These are phyloP conservation scores for Apiospora aurea DNA, from an alignment of 2,329 filamentous ascomycete species.

Conservation along the genomic window DNA sequence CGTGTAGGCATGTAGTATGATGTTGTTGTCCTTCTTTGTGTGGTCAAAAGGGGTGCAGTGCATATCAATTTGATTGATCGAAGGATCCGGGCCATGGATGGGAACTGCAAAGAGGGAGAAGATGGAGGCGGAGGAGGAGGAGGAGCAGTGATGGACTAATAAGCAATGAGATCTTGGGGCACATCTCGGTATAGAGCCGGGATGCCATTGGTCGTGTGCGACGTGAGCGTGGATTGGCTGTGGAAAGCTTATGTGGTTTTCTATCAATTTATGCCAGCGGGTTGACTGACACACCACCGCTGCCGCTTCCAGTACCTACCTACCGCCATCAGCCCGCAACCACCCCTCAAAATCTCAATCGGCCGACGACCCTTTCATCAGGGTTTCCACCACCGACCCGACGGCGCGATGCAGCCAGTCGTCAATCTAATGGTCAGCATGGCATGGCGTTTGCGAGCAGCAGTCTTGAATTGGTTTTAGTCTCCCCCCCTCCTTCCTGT, in stretches of 20 bases:
- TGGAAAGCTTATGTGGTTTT: constrained; percentile 26
- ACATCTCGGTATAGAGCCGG: constrained; percentile 31
- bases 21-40: neutral
- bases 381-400: constrained; percentile 9
- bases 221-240: constrained; percentile 27
- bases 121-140: neutral
- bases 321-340: neutral
- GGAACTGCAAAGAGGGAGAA: neutral
- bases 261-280: neutral
- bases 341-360: neutral
- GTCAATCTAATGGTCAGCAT: constrained; percentile 17
- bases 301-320: neutral
- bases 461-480: neutral
- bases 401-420: constrained; percentile 12
- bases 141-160: constrained; percentile 25
- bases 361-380: neutral
- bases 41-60: constrained; percentile 7
- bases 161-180: constrained; percentile 28
- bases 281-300: neutral
- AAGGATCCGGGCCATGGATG: neutral
- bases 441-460: neutral
- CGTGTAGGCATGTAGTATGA: neutral
- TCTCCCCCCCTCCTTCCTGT: neutral
- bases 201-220: constrained; percentile 26
- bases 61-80: constrained; percentile 9